phyloP scores from a whole-genome alignment of 2,329 filamentous ascomycete genomes.

The Gremmenia infestans region DNA sequence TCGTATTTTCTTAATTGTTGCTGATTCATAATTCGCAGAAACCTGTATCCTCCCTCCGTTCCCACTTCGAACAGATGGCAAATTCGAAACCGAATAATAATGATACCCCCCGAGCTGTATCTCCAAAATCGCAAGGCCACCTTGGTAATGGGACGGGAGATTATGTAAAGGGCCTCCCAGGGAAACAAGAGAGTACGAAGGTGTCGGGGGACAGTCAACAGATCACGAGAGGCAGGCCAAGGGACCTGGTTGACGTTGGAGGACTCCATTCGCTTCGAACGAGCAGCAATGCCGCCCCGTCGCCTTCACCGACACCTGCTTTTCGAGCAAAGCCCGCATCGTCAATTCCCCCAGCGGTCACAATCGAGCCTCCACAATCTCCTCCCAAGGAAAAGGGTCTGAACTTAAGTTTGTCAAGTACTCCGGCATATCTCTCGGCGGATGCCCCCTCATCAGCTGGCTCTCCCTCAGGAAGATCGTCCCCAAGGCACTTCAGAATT shows the following conservation, averaged over 20 bases:
- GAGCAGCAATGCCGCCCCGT: slow-evolving; percentile 19
- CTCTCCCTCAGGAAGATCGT: slow-evolving; percentile 34
- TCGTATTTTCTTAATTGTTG: neutral
- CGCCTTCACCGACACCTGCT: slow-evolving; percentile 25
- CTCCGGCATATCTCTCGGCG: slow-evolving; percentile 24
- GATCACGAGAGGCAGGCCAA: slow-evolving; percentile 23
- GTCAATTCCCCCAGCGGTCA: slow-evolving; percentile 50
- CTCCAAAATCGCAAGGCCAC: slow-evolving; percentile 24
- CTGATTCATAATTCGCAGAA: slow-evolving; percentile 46
- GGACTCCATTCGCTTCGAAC: slow-evolving; percentile 23
- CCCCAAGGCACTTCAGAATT: slow-evolving; percentile 45
- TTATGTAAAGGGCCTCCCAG: slow-evolving; percentile 10
- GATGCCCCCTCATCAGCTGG: slow-evolving; percentile 33
- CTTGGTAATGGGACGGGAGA: slow-evolving; percentile 16
- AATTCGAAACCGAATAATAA: slow-evolving; percentile 39
- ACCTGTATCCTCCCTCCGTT: slow-evolving; percentile 75
- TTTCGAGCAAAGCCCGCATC: slow-evolving; percentile 17
- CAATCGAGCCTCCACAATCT: slow-evolving; percentile 65
- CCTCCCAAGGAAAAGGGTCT: slow-evolving; percentile 46
- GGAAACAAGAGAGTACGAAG: slow-evolving; percentile 14
- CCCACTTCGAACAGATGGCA: slow-evolving; percentile 75
- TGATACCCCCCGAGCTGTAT: slow-evolving; percentile 21
- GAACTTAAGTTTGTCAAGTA: slow-evolving; percentile 21
- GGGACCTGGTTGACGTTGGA: slow-evolving; percentile 15
- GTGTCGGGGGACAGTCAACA: slow-evolving; percentile 16